phyloP scores from a whole-genome alignment of 768 basidiomycete genomes.

The Boletus speciosus region DNA sequence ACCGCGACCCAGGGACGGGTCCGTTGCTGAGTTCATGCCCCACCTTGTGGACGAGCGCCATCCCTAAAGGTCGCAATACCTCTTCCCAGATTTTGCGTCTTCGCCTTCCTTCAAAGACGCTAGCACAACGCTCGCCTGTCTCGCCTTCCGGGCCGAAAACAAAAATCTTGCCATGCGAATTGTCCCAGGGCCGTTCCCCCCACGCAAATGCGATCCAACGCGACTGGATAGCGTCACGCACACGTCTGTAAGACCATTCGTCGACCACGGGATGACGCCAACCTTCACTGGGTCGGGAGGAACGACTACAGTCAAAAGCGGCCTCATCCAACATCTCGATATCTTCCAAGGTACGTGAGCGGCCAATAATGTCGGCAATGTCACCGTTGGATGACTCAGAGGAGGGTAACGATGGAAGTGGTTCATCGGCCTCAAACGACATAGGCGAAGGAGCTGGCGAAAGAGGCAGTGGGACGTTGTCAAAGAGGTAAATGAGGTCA shows the following conservation, averaged over 20 bases:
- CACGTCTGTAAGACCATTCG: slow-evolving; percentile 60
- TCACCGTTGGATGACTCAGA: slow-evolving; percentile 27
- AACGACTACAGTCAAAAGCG: slow-evolving; percentile 14
- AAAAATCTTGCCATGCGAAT: slow-evolving; percentile 54
- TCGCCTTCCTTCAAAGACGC: slow-evolving; percentile 65
- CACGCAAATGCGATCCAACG: slow-evolving; percentile 74
- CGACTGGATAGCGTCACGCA: slow-evolving; percentile 69
- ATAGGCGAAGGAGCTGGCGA: slow-evolving; percentile 32
- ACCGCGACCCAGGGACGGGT: slow-evolving; percentile 36
- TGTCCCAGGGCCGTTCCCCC: slow-evolving; percentile 69
- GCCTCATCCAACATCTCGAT: slow-evolving; percentile 26
- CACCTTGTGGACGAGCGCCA: slow-evolving; percentile 64
- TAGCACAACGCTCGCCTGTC: slow-evolving; percentile 62
- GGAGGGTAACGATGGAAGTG: slow-evolving; percentile 28
- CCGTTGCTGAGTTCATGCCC: slow-evolving; percentile 73
- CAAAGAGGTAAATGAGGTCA: slow-evolving; percentile 76
- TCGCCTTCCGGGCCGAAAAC: slow-evolving; percentile 85
- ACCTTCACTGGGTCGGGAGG: slow-evolving; percentile 28
- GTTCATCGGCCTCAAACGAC: slow-evolving; percentile 34
- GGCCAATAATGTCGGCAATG: slow-evolving; percentile 12
- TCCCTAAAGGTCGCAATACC: slow-evolving; percentile 65
- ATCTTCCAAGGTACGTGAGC: slow-evolving; percentile 23
- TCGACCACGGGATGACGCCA: slow-evolving; percentile 63
- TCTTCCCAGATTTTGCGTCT: slow-evolving; percentile 59
- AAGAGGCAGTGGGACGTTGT: slow-evolving; percentile 60